phyloP scores from a whole-genome alignment of 768 basidiomycete species.

The Boletus pseudopeckii region DNA sequence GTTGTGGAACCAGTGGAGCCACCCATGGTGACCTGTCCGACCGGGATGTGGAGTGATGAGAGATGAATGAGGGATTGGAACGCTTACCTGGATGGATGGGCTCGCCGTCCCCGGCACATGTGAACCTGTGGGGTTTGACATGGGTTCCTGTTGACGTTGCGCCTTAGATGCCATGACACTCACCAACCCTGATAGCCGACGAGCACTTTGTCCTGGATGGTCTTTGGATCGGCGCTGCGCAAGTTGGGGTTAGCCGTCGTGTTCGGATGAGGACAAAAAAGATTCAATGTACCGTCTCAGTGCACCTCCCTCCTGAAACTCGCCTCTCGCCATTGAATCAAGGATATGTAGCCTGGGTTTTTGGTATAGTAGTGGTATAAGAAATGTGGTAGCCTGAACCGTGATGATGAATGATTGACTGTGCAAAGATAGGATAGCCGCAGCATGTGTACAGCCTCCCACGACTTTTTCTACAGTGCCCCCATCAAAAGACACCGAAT shows the following conservation, averaged over 20 bases:
- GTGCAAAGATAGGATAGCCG: too few relatives aligned
- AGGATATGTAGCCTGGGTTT: background rate
- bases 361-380: background rate
- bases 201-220: conserved; percentile 80
- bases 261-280: too few relatives aligned
- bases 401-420: too few relatives aligned
- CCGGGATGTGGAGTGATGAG: background rate
- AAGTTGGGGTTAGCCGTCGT: background rate
- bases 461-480: background rate
- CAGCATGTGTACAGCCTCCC: background rate
- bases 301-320: background rate
- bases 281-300: background rate
- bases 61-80: background rate
- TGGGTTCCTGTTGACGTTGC: too few relatives aligned
- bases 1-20: conserved; percentile 81
- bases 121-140: conserved; percentile 49
- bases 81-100: conserved; percentile 60
- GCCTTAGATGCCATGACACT: conserved; percentile 23
- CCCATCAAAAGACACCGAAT: background rate
- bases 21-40: conserved; percentile 66
- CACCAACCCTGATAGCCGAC: conserved; percentile 90
- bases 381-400: background rate
- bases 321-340: background rate
- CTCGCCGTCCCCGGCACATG: conserved; percentile 64
- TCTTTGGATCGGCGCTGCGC: conserved; percentile 61